These are phyloP conservation scores for Stentor roeselii DNA, from an alignment of 73 alveolate genomes.

Conservation along the genomic window DNA sequence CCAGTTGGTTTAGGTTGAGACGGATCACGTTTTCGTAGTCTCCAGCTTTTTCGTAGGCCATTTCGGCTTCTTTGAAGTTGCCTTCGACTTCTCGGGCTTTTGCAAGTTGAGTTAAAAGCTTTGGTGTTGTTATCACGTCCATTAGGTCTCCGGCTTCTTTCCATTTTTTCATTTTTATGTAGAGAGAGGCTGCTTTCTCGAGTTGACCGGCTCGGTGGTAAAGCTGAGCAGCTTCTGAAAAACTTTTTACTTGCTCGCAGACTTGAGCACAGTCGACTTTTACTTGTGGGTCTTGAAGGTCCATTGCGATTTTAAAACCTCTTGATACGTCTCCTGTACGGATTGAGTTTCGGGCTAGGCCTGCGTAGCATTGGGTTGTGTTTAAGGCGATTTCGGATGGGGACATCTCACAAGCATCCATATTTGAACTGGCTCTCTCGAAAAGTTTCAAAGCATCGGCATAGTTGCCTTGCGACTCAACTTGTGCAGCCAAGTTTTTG, in stretches of 20 bases:
- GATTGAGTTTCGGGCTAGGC: slow-evolving; percentile 98
- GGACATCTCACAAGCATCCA: slow-evolving; percentile 27
- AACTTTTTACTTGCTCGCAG: slow-evolving; percentile 77
- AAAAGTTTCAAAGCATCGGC: slow-evolving; percentile 92
- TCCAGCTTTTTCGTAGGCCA: slow-evolving; percentile 92
- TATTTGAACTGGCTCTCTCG: slow-evolving; percentile 66
- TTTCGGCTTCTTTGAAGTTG: slow-evolving; percentile 92
- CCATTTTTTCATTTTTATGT: slow-evolving; percentile 80
- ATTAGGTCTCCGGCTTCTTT: slow-evolving; percentile 77
- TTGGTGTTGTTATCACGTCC: slow-evolving; percentile 74
- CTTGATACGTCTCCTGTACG: slow-evolving; percentile 94
- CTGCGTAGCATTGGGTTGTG: slow-evolving; percentile 82
- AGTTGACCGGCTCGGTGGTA: slow-evolving; percentile 87
- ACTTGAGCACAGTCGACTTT: slow-evolving; percentile 86
- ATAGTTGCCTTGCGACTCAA: slow-evolving; percentile 90
- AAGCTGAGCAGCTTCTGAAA: slow-evolving; percentile 96
- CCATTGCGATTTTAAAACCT: slow-evolving; percentile 95
- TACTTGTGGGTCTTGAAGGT: slow-evolving; percentile 83
- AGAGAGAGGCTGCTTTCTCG: slow-evolving; percentile 98
- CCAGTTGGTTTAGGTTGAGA: slow-evolving; percentile 81
- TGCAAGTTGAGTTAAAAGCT: slow-evolving; percentile 92
- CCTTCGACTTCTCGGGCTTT: slow-evolving; percentile 97
- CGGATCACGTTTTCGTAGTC: slow-evolving; percentile 96
- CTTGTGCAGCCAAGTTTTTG: slow-evolving; percentile 88
- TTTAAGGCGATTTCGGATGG: neutral